These are phyloP conservation scores for Monilinia polystroma DNA, from an alignment of 2,329 filamentous ascomycete genomes.

Conservation along the genomic window DNA sequence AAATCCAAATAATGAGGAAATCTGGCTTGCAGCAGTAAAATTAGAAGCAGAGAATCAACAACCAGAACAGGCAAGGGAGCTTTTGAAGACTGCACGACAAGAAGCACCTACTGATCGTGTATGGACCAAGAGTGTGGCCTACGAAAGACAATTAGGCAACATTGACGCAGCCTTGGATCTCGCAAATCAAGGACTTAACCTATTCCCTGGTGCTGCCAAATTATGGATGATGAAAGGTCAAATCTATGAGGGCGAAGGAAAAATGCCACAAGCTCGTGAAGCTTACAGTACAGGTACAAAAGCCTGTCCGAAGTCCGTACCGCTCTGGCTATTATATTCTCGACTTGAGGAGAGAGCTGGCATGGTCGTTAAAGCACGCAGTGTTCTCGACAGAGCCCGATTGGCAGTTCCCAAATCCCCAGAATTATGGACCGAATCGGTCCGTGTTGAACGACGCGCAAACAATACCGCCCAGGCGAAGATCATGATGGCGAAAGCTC, in stretches of 20 bases:
- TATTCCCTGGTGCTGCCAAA: conserved; percentile 83
- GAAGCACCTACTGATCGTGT: conserved; percentile 94
- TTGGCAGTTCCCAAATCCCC: conserved; percentile 82
- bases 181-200: conserved; percentile 78
- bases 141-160: conserved; percentile 82
- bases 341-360: conserved; percentile 84
- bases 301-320: conserved; percentile 77
- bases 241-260: conserved; percentile 83
- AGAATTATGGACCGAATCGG: conserved; percentile 88
- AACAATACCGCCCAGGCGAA: conserved; percentile 82
- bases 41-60: conserved; percentile 89
- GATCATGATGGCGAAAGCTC: conserved; percentile 86
- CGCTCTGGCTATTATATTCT: conserved; percentile 86
- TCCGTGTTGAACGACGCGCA: conserved; percentile 85
- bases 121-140: conserved; percentile 94
- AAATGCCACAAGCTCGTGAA: conserved; percentile 80
- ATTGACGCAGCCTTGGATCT: conserved; percentile 80
- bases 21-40: conserved; percentile 95
- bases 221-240: conserved; percentile 99
- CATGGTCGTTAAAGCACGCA: conserved; percentile 85
- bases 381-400: conserved; percentile 86
- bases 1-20: conserved; percentile 95
- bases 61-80: conserved; percentile 74
- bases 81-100: conserved; percentile 78
- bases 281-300: conserved; percentile 87